phyloP scores from a whole-genome alignment of 495 filamentous ascomycete genomes.

The Hypoxylon intermedium region DNA sequence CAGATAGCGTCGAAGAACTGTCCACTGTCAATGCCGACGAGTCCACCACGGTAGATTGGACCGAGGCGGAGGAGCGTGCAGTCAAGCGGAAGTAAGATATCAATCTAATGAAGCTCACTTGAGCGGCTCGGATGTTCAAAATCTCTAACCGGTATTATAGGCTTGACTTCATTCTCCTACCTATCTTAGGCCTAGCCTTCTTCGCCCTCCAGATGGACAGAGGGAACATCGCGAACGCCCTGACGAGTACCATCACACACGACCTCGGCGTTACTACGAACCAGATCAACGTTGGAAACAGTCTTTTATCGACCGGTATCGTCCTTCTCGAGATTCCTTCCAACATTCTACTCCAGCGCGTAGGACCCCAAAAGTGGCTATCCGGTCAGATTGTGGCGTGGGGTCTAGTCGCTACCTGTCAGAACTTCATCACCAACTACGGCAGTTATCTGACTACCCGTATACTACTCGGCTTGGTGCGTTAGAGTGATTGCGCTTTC shows the following conservation, averaged over 20 bases:
- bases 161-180: constrained; percentile 60
- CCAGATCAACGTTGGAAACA: constrained; percentile 65
- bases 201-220: constrained; percentile 66
- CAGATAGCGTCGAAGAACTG: constrained; percentile 35
- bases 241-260: constrained; percentile 59
- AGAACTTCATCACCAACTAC: constrained; percentile 62
- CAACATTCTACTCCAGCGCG: constrained; percentile 61
- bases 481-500: background rate
- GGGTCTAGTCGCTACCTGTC: constrained; percentile 65
- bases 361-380: constrained; percentile 64
- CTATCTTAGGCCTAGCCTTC: constrained; percentile 61
- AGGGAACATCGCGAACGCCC: constrained; percentile 57
- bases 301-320: constrained; percentile 63
- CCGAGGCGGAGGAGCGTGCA: constrained; percentile 43
- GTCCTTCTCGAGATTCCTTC: constrained; percentile 65
- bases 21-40: constrained; percentile 35
- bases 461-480: constrained; percentile 58
- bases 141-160: constrained; percentile 42
- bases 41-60: constrained; percentile 41
- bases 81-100: constrained; percentile 49
- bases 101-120: too few relatives aligned
- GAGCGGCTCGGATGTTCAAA: too few relatives aligned
- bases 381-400: constrained; percentile 64
- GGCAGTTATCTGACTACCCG: constrained; percentile 60
- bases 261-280: constrained; percentile 63